A percentile compares a stretch with the other conserved stretches of the same genome.
phyloP scores from a whole-genome alignment of 306 rosid genomes.

The Adenanthera pavonina region DNA sequence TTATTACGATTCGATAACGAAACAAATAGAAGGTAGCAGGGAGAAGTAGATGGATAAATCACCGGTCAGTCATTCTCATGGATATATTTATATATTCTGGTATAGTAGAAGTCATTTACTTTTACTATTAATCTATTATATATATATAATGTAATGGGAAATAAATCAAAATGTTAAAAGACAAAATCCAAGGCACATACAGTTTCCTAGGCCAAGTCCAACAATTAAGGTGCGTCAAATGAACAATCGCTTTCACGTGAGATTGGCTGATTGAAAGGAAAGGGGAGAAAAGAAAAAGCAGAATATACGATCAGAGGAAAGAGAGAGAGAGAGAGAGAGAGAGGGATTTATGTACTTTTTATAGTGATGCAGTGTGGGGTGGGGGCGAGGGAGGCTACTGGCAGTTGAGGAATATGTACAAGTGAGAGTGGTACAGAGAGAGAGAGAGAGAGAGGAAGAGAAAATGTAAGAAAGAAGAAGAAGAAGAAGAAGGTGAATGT shows the following conservation, averaged over 20 bases:
- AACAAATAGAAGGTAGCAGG: conserved; percentile 16
- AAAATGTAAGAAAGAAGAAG: background rate
- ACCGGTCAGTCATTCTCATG: conserved; percentile 8
- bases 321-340: background rate
- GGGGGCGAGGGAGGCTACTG: conserved; percentile 1
- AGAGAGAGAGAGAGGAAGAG: background rate
- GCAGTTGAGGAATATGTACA: background rate
- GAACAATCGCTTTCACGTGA: conserved; percentile 57
- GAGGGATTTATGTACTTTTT: background rate
- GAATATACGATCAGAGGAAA: background rate
- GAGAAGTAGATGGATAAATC: background rate
- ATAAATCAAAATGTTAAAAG: conserved; percentile 33
- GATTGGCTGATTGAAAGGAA: conserved; percentile 41
- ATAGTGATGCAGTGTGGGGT: background rate
- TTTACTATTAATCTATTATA: too few relatives aligned
- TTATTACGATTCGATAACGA: background rate
- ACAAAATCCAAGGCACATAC: conserved; percentile 46
- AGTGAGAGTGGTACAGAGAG: background rate
- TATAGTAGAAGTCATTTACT: too few relatives aligned
- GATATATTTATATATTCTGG: background rate
- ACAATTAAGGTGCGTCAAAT: conserved; percentile 55
- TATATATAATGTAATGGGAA: too few relatives aligned
- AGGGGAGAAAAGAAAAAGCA: background rate
- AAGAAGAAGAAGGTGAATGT: too few relatives aligned
- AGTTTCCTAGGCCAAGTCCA: conserved; percentile 38